Percentiles rank a stretch among this genome's conserved stretches.
Evolutionary conservation across 1,284 basidiomycete genomes (phyloP).

Genomic region (Ganoderma leucocontextum): DNA sequence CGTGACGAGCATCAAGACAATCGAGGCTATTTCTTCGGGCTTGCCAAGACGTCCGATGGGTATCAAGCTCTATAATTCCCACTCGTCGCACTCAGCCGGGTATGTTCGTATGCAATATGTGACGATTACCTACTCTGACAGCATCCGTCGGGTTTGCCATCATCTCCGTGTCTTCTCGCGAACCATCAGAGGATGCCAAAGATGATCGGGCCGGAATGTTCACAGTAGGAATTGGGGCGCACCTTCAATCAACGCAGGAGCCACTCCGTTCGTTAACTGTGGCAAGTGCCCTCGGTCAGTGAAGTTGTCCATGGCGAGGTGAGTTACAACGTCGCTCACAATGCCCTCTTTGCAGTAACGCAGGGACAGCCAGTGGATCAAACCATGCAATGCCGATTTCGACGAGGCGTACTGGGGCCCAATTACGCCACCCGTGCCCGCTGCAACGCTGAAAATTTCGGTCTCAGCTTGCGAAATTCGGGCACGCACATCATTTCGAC

Average conservation of each 20-base stretch:
- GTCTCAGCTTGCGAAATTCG: not conserved
- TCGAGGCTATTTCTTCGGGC: conserved; percentile 58
- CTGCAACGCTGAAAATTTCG: conserved; percentile 44
- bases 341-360: conserved; percentile 61
- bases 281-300: not conserved
- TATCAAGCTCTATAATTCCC: conserved; percentile 49
- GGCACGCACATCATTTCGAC: not conserved
- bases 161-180: conserved; percentile 53
- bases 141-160: conserved; percentile 48
- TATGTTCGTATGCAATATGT: not conserved
- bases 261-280: conserved; percentile 61
- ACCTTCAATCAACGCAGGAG: conserved; percentile 60
- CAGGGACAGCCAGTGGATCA: conserved; percentile 62
- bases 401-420: conserved; percentile 66
- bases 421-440: conserved; percentile 58
- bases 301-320: too few species aligned
- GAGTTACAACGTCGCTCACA: conserved; percentile 41
- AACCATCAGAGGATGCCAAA: not conserved
- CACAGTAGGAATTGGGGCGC: not conserved
- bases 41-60: conserved; percentile 59
- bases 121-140: conserved; percentile 41
- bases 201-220: not conserved
- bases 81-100: not conserved
- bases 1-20: conserved; percentile 56
- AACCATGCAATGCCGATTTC: conserved; percentile 62